Evolutionary conservation across 2,329 filamentous ascomycete species (phyloP).

Genomic region (Ilyonectria robusta): DNA sequence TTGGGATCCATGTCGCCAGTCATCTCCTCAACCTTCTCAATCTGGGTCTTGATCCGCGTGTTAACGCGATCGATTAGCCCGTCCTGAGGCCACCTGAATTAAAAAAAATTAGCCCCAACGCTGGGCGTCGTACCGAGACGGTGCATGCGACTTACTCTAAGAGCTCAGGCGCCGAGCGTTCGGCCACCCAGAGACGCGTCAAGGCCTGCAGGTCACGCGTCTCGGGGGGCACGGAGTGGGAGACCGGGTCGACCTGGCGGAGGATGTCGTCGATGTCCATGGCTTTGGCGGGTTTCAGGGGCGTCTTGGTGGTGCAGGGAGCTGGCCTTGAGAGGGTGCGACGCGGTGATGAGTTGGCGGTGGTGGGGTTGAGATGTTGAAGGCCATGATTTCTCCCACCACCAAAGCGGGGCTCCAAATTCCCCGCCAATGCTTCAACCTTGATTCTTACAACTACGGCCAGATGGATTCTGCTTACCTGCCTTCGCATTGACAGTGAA

Average conservation of each 20-base stretch:
- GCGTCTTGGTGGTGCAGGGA: background rate
- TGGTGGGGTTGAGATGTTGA: slow-evolving; percentile 22
- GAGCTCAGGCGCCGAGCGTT: slow-evolving; percentile 91
- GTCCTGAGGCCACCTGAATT: slow-evolving; percentile 73
- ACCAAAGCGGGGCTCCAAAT: slow-evolving; percentile 25
- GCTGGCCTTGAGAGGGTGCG: background rate
- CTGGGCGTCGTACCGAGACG: background rate
- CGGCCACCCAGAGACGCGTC: slow-evolving; percentile 93
- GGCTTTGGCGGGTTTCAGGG: slow-evolving; percentile 5
- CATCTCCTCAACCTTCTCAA: slow-evolving; percentile 80
- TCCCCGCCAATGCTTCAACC: slow-evolving; percentile 17
- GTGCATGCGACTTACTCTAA: slow-evolving; percentile 71
- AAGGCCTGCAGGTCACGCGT: slow-evolving; percentile 87
- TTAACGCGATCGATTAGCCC: slow-evolving; percentile 87
- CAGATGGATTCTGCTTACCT: background rate
- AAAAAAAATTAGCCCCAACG: background rate
- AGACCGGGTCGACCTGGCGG: slow-evolving; percentile 76
- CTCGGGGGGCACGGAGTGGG: slow-evolving; percentile 68
- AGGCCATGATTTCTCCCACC: background rate
- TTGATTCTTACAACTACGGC: background rate
- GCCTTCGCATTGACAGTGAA: background rate
- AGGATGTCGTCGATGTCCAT: slow-evolving; percentile 90
- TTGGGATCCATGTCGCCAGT: slow-evolving; percentile 90
- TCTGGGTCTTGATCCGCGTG: slow-evolving; percentile 77
- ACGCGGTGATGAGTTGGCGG: slow-evolving; percentile 8